A percentile compares a stretch with the other conserved stretches of the same genome.
phyloP scores from a whole-genome alignment of 805 yeast genomes.

The Yamadazyma sp. region DNA sequence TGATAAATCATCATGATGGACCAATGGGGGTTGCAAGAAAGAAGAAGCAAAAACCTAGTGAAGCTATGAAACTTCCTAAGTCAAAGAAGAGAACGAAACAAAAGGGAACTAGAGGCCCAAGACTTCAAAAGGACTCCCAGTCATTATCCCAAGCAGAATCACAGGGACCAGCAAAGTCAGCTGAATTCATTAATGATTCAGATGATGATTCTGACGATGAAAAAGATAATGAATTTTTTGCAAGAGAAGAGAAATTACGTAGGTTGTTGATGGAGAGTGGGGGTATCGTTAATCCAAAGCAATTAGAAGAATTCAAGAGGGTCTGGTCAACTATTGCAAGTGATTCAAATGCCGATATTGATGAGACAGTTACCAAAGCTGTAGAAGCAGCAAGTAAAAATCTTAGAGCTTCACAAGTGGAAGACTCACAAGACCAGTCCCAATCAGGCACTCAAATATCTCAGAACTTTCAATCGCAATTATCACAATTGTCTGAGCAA shows the following conservation, averaged over 20 bases:
- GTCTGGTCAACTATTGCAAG: conserved; percentile 22
- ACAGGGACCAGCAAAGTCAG: conserved; percentile 35
- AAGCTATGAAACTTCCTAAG: conserved; percentile 1
- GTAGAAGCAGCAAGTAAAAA: conserved; percentile 10
- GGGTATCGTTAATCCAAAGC: conserved; percentile 34
- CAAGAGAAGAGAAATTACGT: conserved; percentile 51
- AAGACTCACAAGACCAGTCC: conserved; percentile 3
- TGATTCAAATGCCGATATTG: conserved; percentile 7
- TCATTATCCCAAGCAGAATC: conserved; percentile 16
- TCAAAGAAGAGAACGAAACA: conserved; percentile 11
- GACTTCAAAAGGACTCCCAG: conserved; percentile 14
- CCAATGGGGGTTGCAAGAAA: conserved; percentile 25
- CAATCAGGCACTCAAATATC: neutral
- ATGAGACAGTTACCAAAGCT: conserved; percentile 11
- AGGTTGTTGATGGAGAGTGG: conserved; percentile 32
- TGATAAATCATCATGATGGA: conserved; percentile 15
- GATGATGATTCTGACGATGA: conserved; percentile 66
- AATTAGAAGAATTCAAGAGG: conserved; percentile 29
- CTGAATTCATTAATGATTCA: conserved; percentile 53
- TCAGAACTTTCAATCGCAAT: neutral
- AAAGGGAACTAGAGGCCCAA: conserved; percentile 8
- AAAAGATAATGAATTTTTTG: conserved; percentile 49
- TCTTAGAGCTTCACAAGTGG: conserved; percentile 10
- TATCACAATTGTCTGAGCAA: neutral
- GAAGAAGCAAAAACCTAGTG: conserved; percentile 12